Conservation (phyloP, 352 stramenopile species). For the Phytopythium sindhum region DNA sequence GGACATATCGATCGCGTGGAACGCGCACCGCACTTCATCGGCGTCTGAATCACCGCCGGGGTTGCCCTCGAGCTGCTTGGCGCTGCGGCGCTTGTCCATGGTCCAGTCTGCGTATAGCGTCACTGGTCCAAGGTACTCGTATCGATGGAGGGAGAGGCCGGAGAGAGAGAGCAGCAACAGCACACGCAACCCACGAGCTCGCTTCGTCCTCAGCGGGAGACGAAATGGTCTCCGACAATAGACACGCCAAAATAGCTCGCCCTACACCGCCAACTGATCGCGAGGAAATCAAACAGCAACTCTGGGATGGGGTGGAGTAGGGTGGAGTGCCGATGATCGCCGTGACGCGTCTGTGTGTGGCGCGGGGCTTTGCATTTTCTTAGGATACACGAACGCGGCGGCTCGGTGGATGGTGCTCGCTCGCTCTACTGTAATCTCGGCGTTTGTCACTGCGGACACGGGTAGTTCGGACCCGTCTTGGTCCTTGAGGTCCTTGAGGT, state of each 20-base stretch:
- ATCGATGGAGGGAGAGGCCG: not conserved
- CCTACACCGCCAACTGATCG: too few relatives aligned
- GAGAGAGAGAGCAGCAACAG: not conserved
- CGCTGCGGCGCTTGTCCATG: slow-evolving; percentile 35
- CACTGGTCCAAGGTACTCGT: not conserved
- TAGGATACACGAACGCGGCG: not conserved
- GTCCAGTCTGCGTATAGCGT: not conserved
- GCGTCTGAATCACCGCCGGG: slow-evolving; percentile 8
- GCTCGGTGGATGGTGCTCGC: not conserved
- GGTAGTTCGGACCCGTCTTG: too few relatives aligned
- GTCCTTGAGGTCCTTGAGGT: too few relatives aligned
- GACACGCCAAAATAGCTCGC: not conserved
- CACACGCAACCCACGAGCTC: not conserved
- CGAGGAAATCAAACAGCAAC: too few relatives aligned
- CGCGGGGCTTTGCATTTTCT: not conserved
- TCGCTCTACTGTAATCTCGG: too few relatives aligned
- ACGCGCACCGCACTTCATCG: slow-evolving; percentile 10
- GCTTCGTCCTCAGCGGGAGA: not conserved
- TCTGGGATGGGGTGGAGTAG: too few relatives aligned
- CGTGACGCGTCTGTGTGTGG: too few relatives aligned
- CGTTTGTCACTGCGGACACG: not conserved
- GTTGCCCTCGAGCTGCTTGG: slow-evolving; percentile 22
- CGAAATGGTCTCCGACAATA: not conserved
- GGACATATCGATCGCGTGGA: slow-evolving; percentile 3
- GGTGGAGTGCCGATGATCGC: too few relatives aligned